phyloP scores from a whole-genome alignment of 2,329 filamentous ascomycete species.

The Geosmithia morbida region DNA sequence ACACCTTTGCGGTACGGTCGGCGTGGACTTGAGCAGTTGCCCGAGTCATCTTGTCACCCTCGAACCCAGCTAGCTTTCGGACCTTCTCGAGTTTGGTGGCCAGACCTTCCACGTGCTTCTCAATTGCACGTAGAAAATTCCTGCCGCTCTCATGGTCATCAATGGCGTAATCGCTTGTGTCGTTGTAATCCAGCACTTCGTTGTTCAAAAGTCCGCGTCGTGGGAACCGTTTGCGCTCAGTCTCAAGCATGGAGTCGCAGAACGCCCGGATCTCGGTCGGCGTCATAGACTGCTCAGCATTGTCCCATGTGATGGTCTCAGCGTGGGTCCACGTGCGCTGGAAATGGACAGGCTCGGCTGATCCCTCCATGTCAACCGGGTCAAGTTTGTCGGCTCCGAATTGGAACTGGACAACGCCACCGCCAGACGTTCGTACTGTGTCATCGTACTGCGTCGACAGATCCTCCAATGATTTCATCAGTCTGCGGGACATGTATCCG shows the following conservation, averaged over 20 bases:
- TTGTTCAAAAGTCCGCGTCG: slow-evolving; percentile 47
- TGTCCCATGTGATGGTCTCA: slow-evolving; percentile 64
- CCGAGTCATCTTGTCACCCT: slow-evolving; percentile 11
- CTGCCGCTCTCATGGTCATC: slow-evolving; percentile 74
- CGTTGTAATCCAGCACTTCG: slow-evolving; percentile 52
- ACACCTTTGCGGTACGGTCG: slow-evolving; percentile 74
- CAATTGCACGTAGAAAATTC: slow-evolving; percentile 66
- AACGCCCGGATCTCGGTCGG: slow-evolving; percentile 59
- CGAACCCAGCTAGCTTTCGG: slow-evolving; percentile 35
- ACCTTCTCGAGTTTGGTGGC: slow-evolving; percentile 45
- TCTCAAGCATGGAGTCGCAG: slow-evolving; percentile 52
- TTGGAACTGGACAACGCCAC: slow-evolving; percentile 87
- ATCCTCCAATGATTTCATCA: slow-evolving; percentile 98
- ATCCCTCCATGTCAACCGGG: slow-evolving; percentile 94
- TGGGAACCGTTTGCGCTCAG: slow-evolving; percentile 50
- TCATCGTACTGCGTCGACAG: slow-evolving; percentile 87
- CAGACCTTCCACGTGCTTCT: slow-evolving; percentile 51
- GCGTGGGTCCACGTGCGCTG: slow-evolving; percentile 78
- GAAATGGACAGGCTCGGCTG: slow-evolving; percentile 84
- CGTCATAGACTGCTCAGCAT: slow-evolving; percentile 56
- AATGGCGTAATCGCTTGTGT: slow-evolving; percentile 51
- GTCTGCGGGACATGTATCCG: slow-evolving; percentile 92
- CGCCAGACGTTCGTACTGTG: slow-evolving; percentile 82
- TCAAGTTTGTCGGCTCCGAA: slow-evolving; percentile 94
- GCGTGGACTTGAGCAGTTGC: slow-evolving; percentile 24